A percentile compares a stretch with the other conserved stretches of the same genome.
Evolutionary conservation across 2,329 filamentous ascomycete genomes (phyloP).

Genomic region (Colletotrichum sp.): DNA sequence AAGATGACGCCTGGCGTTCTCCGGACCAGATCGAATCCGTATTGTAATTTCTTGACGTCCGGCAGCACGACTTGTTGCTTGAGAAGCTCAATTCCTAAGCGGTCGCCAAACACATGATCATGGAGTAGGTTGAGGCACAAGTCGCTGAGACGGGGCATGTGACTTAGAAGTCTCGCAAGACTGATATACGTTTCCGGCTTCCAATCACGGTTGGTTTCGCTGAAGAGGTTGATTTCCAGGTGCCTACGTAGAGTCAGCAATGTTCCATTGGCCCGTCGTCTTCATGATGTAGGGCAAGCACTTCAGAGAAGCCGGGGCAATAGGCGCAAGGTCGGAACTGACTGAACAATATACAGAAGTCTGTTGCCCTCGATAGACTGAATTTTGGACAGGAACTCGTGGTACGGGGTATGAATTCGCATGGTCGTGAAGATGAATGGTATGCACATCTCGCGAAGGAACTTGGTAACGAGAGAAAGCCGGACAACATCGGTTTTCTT

Average conservation of each 20-base stretch:
- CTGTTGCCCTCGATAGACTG: background rate
- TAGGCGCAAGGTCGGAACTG: background rate
- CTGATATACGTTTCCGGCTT: rapidly evolving
- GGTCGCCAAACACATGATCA: no score
- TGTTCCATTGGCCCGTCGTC: background rate
- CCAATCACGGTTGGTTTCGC: background rate
- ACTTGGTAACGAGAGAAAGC: background rate
- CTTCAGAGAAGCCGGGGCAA: background rate
- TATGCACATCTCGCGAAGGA: background rate
- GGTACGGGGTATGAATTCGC: rapidly evolving
- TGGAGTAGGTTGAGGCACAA: no score
- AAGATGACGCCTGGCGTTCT: no score
- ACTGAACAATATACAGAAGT: background rate
- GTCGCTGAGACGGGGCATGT: background rate
- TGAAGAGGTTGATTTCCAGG: background rate
- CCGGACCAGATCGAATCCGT: no score
- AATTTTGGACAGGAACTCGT: rapidly evolving
- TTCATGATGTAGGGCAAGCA: background rate
- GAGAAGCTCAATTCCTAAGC: no score
- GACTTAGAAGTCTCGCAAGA: background rate
- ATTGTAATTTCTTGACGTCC: no score
- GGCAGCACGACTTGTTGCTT: no score
- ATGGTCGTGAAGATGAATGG: background rate
- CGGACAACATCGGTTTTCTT: background rate
- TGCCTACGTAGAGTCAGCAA: background rate